These are phyloP conservation scores for Candida multigemmis DNA, from an alignment of 805 yeast genomes.

Conservation along the genomic window DNA sequence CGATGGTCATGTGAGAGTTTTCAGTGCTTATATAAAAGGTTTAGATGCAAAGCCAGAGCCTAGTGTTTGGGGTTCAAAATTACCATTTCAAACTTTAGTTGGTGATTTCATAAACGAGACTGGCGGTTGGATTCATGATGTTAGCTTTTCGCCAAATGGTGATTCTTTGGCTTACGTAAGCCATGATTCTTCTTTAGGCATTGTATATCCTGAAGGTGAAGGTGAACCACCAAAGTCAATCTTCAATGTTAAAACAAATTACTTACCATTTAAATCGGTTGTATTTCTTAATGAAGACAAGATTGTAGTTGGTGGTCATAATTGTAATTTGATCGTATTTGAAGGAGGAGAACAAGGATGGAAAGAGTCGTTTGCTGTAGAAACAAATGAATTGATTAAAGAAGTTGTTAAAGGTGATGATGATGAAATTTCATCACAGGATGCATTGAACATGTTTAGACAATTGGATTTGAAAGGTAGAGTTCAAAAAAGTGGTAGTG, in stretches of 20 bases:
- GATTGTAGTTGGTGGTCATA: constrained; percentile 84
- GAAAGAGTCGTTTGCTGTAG: constrained; percentile 47
- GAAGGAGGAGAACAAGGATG: constrained; percentile 58
- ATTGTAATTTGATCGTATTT: constrained; percentile 83
- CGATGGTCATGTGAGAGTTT: constrained; percentile 9
- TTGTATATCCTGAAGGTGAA: constrained; percentile 72
- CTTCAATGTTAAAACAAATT: constrained; percentile 49
- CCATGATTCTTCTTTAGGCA: constrained; percentile 77
- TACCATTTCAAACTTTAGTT: constrained; percentile 88
- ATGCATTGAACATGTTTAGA: constrained; percentile 87
- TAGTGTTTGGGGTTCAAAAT: constrained; percentile 86
- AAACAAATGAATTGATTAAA: constrained; percentile 29
- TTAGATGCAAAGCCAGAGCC: constrained; percentile 77
- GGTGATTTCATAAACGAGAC: constrained; percentile 65
- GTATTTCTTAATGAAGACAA: constrained; percentile 59
- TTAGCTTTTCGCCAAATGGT: constrained; percentile 74
- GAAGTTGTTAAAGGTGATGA: constrained; percentile 32
- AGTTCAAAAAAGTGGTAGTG: constrained; percentile 29
- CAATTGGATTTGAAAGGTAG: constrained; percentile 94
- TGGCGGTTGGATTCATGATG: constrained; percentile 91
- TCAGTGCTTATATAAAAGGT: constrained; percentile 74
- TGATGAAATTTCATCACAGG: constrained; percentile 56
- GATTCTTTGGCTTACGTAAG: constrained; percentile 72
- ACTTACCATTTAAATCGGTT: constrained; percentile 74
- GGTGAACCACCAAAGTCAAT: constrained; percentile 53